Conservation (phyloP, 306 rosid species). For the Dicorynia guianensis region DNA sequence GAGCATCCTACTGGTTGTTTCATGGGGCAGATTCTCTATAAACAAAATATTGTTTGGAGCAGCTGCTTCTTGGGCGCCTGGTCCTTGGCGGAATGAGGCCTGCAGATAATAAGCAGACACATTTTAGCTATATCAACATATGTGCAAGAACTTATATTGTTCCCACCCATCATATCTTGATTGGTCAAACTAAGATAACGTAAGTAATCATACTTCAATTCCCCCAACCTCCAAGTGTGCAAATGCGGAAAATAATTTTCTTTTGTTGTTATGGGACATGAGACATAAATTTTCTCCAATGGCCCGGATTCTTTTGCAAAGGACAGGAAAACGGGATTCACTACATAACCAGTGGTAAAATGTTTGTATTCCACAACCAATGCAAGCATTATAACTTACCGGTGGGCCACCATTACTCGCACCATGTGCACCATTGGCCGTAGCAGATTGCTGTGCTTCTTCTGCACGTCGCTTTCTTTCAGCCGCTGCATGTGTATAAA, state of each 20-base stretch:
- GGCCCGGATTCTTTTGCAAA: not conserved
- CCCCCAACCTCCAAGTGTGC: no score
- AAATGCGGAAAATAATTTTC: not conserved
- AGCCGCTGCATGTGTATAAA: conserved; percentile 51
- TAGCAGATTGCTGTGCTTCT: conserved; percentile 63
- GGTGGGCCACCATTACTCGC: conserved; percentile 76
- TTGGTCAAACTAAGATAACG: conserved; percentile 4
- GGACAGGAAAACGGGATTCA: not conserved
- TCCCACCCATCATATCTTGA: conserved; percentile 5
- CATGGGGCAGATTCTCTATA: conserved; percentile 93
- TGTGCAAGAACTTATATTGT: not conserved
- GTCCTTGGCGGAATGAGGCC: conserved; percentile 77
- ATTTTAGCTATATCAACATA: conserved; percentile 22
- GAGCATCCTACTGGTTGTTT: conserved; percentile 87
- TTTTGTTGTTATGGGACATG: not conserved
- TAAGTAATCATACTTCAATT: not conserved
- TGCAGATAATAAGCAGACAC: conserved; percentile 38
- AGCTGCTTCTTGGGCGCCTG: conserved; percentile 72
- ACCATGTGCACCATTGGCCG: conserved; percentile 69
- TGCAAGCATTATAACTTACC: conserved; percentile 51
- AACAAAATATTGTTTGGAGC: conserved; percentile 90
- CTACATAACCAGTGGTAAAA: not conserved
- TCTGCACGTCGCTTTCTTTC: conserved; percentile 81
- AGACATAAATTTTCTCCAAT: not conserved
- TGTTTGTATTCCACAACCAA: not conserved